A percentile compares a stretch with the other conserved stretches of the same genome.
phyloP scores from a whole-genome alignment of 768 basidiomycete species.

The Tremella fuciformis region DNA sequence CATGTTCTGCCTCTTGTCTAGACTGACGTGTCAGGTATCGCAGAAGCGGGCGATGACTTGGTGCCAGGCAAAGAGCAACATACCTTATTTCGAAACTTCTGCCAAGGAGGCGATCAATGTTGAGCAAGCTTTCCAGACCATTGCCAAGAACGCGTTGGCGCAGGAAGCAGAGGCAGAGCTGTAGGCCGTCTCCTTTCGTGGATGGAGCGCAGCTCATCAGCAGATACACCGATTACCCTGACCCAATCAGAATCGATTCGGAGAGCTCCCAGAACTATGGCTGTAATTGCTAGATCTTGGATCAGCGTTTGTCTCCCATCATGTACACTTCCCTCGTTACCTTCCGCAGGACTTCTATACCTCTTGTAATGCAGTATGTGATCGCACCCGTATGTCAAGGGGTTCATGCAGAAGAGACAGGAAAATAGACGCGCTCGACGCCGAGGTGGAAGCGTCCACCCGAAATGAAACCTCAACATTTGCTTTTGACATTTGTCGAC shows the following conservation, averaged over 20 bases:
- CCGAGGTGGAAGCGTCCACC: too few species aligned
- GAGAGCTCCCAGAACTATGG: constrained; percentile 87
- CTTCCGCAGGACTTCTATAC: not conserved
- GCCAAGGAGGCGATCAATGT: constrained; percentile 99
- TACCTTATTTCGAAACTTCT: constrained; percentile 99
- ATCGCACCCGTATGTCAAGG: too few species aligned
- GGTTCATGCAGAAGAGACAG: too few species aligned
- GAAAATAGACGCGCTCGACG: too few species aligned
- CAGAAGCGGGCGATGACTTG: constrained; percentile 99
- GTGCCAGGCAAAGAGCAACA: constrained; percentile 99
- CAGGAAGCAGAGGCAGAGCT: constrained; percentile 95
- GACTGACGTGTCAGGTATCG: constrained; percentile 64
- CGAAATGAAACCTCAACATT: too few species aligned
- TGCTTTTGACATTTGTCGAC: too few species aligned
- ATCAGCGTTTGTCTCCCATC: constrained; percentile 54
- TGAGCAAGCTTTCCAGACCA: constrained; percentile 98
- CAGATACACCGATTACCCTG: constrained; percentile 97
- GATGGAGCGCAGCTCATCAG: constrained; percentile 8
- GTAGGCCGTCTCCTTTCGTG: constrained; percentile 56
- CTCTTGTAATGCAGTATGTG: too few species aligned
- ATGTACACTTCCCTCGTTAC: constrained; percentile 5
- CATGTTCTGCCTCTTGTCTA: not conserved
- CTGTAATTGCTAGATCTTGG: constrained; percentile 76
- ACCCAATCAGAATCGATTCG: constrained; percentile 94
- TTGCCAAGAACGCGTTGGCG: constrained; percentile 98